A percentile compares a stretch with the other conserved stretches of the same genome.
Conservation (phyloP, 495 filamentous ascomycete species). For the Diplogelasinospora grovesii region DNA sequence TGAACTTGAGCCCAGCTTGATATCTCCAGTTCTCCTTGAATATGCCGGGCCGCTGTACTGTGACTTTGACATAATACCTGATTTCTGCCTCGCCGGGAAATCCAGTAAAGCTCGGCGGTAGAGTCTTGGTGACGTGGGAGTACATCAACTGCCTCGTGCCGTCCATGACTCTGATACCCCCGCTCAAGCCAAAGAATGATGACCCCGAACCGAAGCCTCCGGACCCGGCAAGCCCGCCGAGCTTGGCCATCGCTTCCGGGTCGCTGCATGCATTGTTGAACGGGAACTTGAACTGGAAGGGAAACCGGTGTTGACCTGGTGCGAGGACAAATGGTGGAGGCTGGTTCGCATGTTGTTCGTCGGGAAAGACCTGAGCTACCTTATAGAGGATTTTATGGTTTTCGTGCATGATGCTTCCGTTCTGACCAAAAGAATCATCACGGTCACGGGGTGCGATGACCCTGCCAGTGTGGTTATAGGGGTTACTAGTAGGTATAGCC, state of each 20-base stretch:
- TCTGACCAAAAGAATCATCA: too few species aligned
- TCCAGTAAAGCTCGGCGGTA: slow-evolving; percentile 80
- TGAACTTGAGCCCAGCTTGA: slow-evolving; percentile 62
- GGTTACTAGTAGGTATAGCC: slow-evolving; percentile 23
- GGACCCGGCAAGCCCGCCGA: slow-evolving; percentile 36
- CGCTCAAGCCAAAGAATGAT: slow-evolving; percentile 30
- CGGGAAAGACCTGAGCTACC: slow-evolving; percentile 72
- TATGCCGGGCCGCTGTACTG: slow-evolving; percentile 71
- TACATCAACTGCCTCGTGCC: slow-evolving; percentile 45
- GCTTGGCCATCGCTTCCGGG: slow-evolving; percentile 36
- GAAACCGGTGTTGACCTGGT: slow-evolving; percentile 77
- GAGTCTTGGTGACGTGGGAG: slow-evolving; percentile 72
- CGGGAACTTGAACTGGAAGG: slow-evolving; percentile 87
- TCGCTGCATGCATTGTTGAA: slow-evolving; percentile 83
- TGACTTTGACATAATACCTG: slow-evolving; percentile 87
- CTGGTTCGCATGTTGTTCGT: slow-evolving; percentile 55
- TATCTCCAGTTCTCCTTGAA: slow-evolving; percentile 79
- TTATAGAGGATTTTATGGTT: slow-evolving; percentile 58
- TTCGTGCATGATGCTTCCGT: slow-evolving; percentile 34
- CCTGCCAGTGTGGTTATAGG: slow-evolving; percentile 7
- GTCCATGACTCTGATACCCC: slow-evolving; percentile 46
- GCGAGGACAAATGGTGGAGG: slow-evolving; percentile 60
- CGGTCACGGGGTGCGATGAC: slow-evolving; percentile 22
- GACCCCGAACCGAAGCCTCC: slow-evolving; percentile 25
- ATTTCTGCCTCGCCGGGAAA: slow-evolving; percentile 82